phyloP scores from a whole-genome alignment of 192 early-diverging fungal genomes.

The Phycomyces blakesleeanus region DNA sequence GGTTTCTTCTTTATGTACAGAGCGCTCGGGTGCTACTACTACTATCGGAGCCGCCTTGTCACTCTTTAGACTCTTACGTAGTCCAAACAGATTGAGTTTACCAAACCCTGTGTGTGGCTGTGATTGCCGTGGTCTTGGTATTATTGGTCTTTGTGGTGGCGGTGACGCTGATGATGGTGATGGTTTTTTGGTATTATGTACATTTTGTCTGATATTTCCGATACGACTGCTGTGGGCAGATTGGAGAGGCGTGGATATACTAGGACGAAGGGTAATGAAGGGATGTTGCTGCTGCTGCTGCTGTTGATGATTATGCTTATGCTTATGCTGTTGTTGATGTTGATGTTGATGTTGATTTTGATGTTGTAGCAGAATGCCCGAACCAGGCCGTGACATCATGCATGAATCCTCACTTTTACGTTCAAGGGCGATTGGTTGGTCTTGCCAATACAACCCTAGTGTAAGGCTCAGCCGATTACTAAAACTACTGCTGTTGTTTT shows the following conservation, averaged over 20 bases:
- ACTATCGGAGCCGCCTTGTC: background rate
- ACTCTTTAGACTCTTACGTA: background rate
- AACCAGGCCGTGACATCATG: no score
- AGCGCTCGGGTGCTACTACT: background rate
- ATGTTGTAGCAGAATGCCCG: no score
- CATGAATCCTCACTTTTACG: no score
- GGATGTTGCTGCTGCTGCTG: background rate
- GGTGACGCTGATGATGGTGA: no score
- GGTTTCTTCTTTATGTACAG: background rate
- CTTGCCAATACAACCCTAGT: no score
- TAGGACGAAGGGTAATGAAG: background rate
- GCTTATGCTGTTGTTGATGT: no score
- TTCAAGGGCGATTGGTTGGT: no score
- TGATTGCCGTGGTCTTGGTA: background rate
- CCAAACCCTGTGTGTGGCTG: background rate
- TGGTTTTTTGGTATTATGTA: background rate
- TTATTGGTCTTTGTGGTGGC: background rate
- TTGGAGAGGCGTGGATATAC: background rate
- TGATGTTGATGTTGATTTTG: no score
- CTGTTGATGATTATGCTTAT: no score
- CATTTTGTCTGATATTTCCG: background rate
- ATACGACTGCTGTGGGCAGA: background rate
- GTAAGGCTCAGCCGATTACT: background rate
- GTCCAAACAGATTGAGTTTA: background rate
- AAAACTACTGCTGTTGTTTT: background rate